Percentiles rank a stretch among this genome's conserved stretches.
Conservation (phyloP, 2,329 filamentous ascomycete species). For the Beauveria varroae region DNA sequence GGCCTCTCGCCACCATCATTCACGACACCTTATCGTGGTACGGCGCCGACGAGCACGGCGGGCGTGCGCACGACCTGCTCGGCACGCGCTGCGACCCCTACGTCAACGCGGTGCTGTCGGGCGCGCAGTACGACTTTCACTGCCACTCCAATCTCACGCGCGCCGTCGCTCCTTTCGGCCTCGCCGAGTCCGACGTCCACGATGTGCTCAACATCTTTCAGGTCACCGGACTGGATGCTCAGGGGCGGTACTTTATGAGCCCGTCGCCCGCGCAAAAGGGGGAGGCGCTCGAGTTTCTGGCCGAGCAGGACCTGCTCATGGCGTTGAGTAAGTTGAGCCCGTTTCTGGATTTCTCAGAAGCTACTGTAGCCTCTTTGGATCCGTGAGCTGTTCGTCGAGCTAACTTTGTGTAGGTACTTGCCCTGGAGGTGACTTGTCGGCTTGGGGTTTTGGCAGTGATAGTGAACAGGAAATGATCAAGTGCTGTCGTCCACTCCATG, state of each 20-base stretch:
- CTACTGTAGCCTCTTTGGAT: not conserved
- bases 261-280: slow-evolving; percentile 47
- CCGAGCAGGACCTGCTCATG: slow-evolving; percentile 67
- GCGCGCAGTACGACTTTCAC: slow-evolving; percentile 69
- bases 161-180: slow-evolving; percentile 59
- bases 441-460: slow-evolving; percentile 70
- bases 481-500: slow-evolving; percentile 65
- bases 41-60: slow-evolving; percentile 53
- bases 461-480: slow-evolving; percentile 61
- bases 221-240: slow-evolving; percentile 66
- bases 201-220: slow-evolving; percentile 85
- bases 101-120: slow-evolving; percentile 65
- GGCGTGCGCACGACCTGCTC: slow-evolving; percentile 68
- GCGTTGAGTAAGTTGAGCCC: slow-evolving; percentile 37
- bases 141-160: slow-evolving; percentile 77
- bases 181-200: slow-evolving; percentile 69
- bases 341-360: not conserved
- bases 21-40: slow-evolving; percentile 30
- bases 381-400: slow-evolving; percentile 28
- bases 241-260: slow-evolving; percentile 72
- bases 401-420: slow-evolving; percentile 48
- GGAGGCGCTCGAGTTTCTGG: slow-evolving; percentile 68
- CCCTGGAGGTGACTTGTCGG: slow-evolving; percentile 71
- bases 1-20: slow-evolving; percentile 16
- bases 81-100: slow-evolving; percentile 83